A percentile compares a stretch with the other conserved stretches of the same genome.
Evolutionary conservation across 2,329 filamentous ascomycete genomes (phyloP).

Genomic region (Fusarium scirpi): DNA sequence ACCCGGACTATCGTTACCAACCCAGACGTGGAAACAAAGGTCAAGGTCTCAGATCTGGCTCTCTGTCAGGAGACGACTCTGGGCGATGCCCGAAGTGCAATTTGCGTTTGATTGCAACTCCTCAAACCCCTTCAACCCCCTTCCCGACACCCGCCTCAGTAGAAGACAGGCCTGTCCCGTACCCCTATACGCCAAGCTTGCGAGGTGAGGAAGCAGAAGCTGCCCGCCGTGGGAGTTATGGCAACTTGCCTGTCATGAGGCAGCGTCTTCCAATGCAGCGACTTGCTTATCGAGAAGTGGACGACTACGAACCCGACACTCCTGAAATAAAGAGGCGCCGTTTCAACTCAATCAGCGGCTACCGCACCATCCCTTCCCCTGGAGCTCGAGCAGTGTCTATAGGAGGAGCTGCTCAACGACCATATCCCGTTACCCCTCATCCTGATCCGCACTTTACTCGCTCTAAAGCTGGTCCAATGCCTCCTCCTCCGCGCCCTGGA

Average conservation of each 20-base stretch:
- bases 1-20: conserved; percentile 95
- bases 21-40: conserved; percentile 72
- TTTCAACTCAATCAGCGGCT: conserved; percentile 59
- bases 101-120: conserved; percentile 73
- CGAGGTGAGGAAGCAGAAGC: conserved; percentile 43
- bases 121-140: conserved; percentile 68
- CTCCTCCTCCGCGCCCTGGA: conserved; percentile 65
- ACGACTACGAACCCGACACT: conserved; percentile 56
- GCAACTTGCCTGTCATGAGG: conserved; percentile 40
- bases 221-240: conserved; percentile 48
- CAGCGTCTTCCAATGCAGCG: conserved; percentile 42
- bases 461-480: conserved; percentile 59
- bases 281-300: conserved; percentile 44
- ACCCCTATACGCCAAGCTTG: conserved; percentile 39
- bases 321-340: conserved; percentile 73
- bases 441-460: conserved; percentile 51
- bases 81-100: conserved; percentile 77
- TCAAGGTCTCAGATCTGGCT: conserved; percentile 49
- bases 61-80: conserved; percentile 61
- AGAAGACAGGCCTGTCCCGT: conserved; percentile 35
- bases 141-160: conserved; percentile 53
- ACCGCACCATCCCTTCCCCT: conserved; percentile 45
- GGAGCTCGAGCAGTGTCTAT: conserved; percentile 40
- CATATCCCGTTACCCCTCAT: conserved; percentile 45
- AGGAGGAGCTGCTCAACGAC: conserved; percentile 35